These are phyloP conservation scores for Apiotrichum mycotoxinovorans DNA, from an alignment of 1,284 basidiomycete species.

Conservation along the genomic window DNA sequence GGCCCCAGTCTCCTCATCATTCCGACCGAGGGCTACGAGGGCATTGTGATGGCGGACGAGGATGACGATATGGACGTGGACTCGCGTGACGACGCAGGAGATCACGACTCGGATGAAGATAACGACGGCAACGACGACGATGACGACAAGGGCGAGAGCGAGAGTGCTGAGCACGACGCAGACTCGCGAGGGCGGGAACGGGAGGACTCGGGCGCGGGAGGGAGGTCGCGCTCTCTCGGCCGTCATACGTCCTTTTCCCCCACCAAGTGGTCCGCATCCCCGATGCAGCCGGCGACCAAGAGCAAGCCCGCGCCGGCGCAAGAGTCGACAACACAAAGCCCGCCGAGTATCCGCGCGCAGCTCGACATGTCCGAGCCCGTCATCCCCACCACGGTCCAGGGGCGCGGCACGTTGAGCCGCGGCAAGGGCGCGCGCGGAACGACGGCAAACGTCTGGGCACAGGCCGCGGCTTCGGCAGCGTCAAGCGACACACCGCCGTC, in stretches of 20 bases:
- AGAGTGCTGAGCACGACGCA: slow-evolving; percentile 13
- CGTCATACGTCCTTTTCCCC: slow-evolving; percentile 7
- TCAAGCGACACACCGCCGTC: not conserved
- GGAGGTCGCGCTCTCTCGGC: slow-evolving; percentile 7
- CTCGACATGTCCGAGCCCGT: slow-evolving; percentile 8
- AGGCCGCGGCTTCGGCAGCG: not conserved
- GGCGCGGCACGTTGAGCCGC: slow-evolving; percentile 15
- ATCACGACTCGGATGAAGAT: slow-evolving; percentile 4
- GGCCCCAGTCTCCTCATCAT: slow-evolving; percentile 72
- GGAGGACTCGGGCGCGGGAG: not conserved
- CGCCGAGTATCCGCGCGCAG: slow-evolving; percentile 12
- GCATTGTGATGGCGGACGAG: slow-evolving; percentile 18
- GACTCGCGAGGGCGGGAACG: not conserved
- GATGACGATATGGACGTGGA: slow-evolving; percentile 15
- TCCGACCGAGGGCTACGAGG: slow-evolving; percentile 49
- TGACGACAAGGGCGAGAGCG: slow-evolving; percentile 4
- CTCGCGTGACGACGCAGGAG: slow-evolving; percentile 7
- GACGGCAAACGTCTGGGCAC: slow-evolving; percentile 4
- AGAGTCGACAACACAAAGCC: slow-evolving; percentile 12
- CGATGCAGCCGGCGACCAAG: slow-evolving; percentile 18
- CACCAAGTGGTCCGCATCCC: slow-evolving; percentile 14
- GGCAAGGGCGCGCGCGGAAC: slow-evolving; percentile 19
- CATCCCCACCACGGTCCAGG: slow-evolving; percentile 9
- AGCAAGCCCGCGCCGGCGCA: slow-evolving; percentile 20
- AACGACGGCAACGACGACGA: slow-evolving; percentile 16